Evolutionary conservation across 768 basidiomycete genomes (phyloP).

Genomic region (Boletus pseudo-olivaceus): DNA sequence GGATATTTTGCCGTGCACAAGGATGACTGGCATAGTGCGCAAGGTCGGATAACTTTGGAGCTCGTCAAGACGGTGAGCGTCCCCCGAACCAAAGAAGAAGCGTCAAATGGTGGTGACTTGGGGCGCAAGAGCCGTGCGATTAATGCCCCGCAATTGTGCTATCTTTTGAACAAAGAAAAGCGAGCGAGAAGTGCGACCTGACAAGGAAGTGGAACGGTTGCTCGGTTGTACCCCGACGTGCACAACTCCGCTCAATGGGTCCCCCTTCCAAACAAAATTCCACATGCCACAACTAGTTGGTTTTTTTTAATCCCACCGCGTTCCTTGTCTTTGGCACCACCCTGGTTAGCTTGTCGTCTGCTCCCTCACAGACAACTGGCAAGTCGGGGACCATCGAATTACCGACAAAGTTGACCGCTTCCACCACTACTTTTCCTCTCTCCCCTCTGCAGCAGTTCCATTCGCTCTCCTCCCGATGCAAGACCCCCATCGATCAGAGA

Average conservation of each 20-base stretch:
- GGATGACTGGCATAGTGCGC: neutral
- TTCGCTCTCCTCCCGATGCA: neutral
- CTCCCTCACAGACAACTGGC: neutral
- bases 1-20: conserved; percentile 2
- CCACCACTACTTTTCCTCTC: no score
- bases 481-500: neutral
- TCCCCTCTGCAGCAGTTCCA: neutral
- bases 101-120: neutral
- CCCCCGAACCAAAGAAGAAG: neutral
- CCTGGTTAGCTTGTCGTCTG: neutral
- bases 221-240: conserved; percentile 5
- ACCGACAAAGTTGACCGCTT: neutral
- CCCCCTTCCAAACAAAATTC: conserved; percentile 7
- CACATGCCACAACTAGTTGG: conserved; percentile 8
- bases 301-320: conserved; percentile 3
- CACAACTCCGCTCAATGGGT: conserved; percentile 19
- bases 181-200: neutral
- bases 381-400: neutral
- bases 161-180: neutral
- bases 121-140: conserved; percentile 11
- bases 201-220: neutral
- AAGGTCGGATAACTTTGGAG: neutral
- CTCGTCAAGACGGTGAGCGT: conserved; percentile 12
- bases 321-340: neutral
- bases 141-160: neutral